phyloP scores from a whole-genome alignment of 495 filamentous ascomycete genomes.

The Usnea hakonensis region DNA sequence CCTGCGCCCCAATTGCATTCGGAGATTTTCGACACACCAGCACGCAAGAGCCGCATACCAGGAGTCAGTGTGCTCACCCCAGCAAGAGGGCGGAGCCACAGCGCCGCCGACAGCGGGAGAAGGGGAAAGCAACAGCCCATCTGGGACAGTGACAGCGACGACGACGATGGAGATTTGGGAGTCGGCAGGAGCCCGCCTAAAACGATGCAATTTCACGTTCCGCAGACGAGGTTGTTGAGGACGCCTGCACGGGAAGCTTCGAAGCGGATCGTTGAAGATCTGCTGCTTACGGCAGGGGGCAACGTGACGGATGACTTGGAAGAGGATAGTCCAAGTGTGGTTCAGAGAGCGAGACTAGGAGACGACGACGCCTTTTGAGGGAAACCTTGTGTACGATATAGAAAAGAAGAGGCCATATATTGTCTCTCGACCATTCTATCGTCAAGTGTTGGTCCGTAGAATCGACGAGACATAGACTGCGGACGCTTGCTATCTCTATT shows the following conservation, averaged over 20 bases:
- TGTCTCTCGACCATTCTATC: not conserved
- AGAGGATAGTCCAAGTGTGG: conserved; percentile 68
- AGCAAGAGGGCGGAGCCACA: conserved; percentile 5
- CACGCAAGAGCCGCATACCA: conserved; percentile 32
- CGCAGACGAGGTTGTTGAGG: conserved; percentile 76
- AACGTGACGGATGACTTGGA: conserved; percentile 44
- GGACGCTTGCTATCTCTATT: too few relatives aligned
- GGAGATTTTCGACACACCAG: conserved; percentile 57
- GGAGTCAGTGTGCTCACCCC: conserved; percentile 77
- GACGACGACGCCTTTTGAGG: conserved; percentile 64
- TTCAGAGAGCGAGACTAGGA: conserved; percentile 57
- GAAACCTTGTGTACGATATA: not conserved
- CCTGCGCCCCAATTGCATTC: conserved; percentile 73
- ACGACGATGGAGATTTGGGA: conserved; percentile 48
- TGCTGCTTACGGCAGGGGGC: conserved; percentile 79
- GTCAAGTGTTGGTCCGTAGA: too few relatives aligned
- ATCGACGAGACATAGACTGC: too few relatives aligned
- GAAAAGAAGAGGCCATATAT: not conserved
- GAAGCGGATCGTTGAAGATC: conserved; percentile 82
- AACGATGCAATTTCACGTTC: conserved; percentile 94
- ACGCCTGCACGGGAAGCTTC: conserved; percentile 92
- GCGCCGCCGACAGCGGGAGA: conserved; percentile 5
- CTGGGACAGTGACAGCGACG: conserved; percentile 60
- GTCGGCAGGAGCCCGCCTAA: conserved; percentile 81
- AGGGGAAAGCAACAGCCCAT: conserved; percentile 6